Conservation (phyloP, 257 asterid species). For the Ballota nigra region DNA sequence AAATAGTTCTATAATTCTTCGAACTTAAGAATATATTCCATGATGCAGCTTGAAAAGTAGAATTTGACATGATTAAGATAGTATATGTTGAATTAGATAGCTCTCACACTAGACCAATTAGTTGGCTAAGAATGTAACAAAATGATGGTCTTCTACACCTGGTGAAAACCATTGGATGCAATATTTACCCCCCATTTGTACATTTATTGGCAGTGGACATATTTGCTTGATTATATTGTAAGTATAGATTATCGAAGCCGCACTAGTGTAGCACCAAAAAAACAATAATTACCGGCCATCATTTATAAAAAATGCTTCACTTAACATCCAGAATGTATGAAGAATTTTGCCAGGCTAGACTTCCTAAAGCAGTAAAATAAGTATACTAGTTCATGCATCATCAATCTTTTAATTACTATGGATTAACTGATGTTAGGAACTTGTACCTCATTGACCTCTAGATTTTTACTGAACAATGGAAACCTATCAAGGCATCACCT, state of each 20-base stretch:
- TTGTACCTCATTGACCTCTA: not conserved
- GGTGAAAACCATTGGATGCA: not conserved
- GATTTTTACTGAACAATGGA: not conserved
- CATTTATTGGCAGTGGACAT: not conserved
- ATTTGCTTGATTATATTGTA: not conserved
- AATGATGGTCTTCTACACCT: not conserved
- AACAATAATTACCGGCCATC: not conserved
- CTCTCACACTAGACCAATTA: not conserved
- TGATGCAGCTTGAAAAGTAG: not conserved
- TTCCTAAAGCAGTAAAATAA: not conserved
- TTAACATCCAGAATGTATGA: not conserved
- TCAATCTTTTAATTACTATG: not conserved
- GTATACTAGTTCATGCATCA: not conserved
- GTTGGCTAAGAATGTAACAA: not conserved
- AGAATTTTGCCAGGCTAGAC: not conserved
- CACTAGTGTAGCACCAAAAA: not conserved
- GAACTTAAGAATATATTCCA: not conserved
- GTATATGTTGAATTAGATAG: not conserved
- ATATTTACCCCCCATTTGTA: not conserved
- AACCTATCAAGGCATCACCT: not conserved
- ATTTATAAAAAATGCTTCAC: constrained; percentile 4
- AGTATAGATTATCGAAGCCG: not conserved
- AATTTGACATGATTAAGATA: not conserved
- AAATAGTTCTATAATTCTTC: not conserved
- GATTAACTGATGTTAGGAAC: not conserved